Base-by-base conservation (phyloP, 2,329 filamentous ascomycete genomes). In the Cordyceps tenuipes region DNA sequence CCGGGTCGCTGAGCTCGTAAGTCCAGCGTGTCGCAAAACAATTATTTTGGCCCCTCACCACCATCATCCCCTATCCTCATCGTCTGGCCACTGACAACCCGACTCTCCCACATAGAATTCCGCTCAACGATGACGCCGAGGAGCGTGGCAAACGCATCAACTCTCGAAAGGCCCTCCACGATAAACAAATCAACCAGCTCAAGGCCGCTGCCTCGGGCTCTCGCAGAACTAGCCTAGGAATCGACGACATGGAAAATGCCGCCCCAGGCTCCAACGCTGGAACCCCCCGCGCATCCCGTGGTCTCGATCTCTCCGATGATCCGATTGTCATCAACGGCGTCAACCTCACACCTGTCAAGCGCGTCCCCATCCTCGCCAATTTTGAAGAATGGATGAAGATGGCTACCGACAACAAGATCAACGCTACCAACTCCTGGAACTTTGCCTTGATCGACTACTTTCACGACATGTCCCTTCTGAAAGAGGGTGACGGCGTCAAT, bases 341-440 rank as follows among this genome's bases (percentile, higher is more conserved):
- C 64, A 90, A 88, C 43, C 88, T 96, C 58, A 97, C 94, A 62
- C 94, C 93, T 58, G 93, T 96, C 88, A 96, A 96, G 81, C 89
- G 92, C 63, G 90, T 96, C 31, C 94, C 94, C 1, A 89, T 99
- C 67, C 79, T 99, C 59, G 94, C 94, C 69, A 99, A 99, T 75
- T 99, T 97, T 68, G 94, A 99, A 73, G 94, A 99, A 72, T 97
- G 93, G 94, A 97, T 99, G 91, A 99, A 97, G 81, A 96, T 99
- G 91, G 94, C 94, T 2, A 97, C 94, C 17, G 94, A 99, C 77
- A 99, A 99, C 77, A 94, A 94, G 75, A 99, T 99, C 80, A 99
- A 97, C 72, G 93, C 94, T 53, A 86, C 88, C 62, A 99, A 99
- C 74, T 97, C 92, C 34, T 99, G 94, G 94, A 97, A 97, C 73